Evolutionary conservation across 768 basidiomycete genomes (phyloP).

Genomic region (Pleurotus djamor): DNA sequence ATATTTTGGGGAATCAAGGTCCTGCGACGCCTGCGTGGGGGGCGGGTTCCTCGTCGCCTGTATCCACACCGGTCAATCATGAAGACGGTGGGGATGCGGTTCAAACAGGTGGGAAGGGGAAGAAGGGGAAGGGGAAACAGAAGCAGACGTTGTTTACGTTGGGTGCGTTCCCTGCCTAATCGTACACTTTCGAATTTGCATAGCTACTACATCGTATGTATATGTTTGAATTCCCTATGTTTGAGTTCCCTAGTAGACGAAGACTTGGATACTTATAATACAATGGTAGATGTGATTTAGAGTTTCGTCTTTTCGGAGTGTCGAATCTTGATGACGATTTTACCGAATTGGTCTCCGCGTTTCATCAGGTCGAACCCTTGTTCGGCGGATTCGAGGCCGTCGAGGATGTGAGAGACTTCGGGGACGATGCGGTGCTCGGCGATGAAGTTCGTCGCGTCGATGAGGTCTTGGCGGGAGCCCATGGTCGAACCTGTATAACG

Average conservation of each 20-base stretch:
- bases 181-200: neutral
- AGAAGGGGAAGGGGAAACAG: slow-evolving; percentile 79
- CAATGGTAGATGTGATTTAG: neutral
- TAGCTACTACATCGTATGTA: neutral
- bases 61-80: slow-evolving; percentile 5
- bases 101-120: slow-evolving; percentile 40
- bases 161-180: slow-evolving; percentile 43
- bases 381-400: slow-evolving; percentile 61
- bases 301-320: neutral
- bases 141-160: slow-evolving; percentile 82
- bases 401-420: slow-evolving; percentile 66
- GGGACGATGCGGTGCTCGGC: slow-evolving; percentile 65
- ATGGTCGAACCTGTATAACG: slow-evolving; percentile 64
- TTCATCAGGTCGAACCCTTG: slow-evolving; percentile 70
- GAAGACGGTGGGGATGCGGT: slow-evolving; percentile 12
- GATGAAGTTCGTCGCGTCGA: slow-evolving; percentile 71
- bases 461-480: slow-evolving; percentile 76
- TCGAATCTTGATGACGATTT: slow-evolving; percentile 59
- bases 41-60: slow-evolving; percentile 15
- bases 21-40: slow-evolving; percentile 42
- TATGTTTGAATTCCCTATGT: neutral
- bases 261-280: neutral
- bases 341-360: slow-evolving; percentile 71
- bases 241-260: too few species aligned
- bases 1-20: slow-evolving; percentile 55